Evolutionary conservation across 805 yeast species (phyloP).

Genomic region (Starmerella stigmatis): DNA sequence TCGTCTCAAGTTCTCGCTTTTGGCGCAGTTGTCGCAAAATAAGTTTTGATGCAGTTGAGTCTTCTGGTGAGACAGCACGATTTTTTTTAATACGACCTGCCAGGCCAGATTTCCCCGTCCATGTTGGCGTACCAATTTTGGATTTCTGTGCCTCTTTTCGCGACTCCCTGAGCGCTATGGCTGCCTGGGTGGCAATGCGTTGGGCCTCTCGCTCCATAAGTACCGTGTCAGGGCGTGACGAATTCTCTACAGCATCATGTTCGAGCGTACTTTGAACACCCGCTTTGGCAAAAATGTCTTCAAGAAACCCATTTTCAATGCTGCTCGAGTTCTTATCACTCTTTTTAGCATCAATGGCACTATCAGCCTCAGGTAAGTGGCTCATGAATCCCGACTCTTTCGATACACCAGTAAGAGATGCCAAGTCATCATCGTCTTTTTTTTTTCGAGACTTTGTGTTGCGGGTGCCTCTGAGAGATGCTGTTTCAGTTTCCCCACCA

Average conservation of each 20-base stretch:
- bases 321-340: no score
- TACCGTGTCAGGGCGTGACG: conserved; percentile 42
- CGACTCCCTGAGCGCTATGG: conserved; percentile 47
- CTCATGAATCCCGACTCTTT: conserved; percentile 30
- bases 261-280: conserved; percentile 65
- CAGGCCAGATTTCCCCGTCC: conserved; percentile 87
- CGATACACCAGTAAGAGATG: conserved; percentile 18
- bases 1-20: conserved; percentile 33
- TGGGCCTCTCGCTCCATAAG: conserved; percentile 56
- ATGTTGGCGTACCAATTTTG: conserved; percentile 75
- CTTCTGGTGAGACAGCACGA: not conserved
- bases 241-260: conserved; percentile 66
- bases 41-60: conserved; percentile 30
- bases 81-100: conserved; percentile 46
- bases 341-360: conserved; percentile 37
- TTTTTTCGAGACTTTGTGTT: conserved; percentile 25
- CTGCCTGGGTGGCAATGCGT: conserved; percentile 52
- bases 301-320: conserved; percentile 49
- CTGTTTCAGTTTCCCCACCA: conserved; percentile 18
- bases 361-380: conserved; percentile 41
- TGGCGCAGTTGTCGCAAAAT: conserved; percentile 42
- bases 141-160: conserved; percentile 40
- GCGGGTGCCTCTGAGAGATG: conserved; percentile 34
- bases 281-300: conserved; percentile 58
- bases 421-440: conserved; percentile 29